A percentile compares a stretch with the other conserved stretches of the same genome.
These are phyloP conservation scores for Aspergillus leporis DNA, from an alignment of 495 filamentous ascomycete species.

Conservation along the genomic window DNA sequence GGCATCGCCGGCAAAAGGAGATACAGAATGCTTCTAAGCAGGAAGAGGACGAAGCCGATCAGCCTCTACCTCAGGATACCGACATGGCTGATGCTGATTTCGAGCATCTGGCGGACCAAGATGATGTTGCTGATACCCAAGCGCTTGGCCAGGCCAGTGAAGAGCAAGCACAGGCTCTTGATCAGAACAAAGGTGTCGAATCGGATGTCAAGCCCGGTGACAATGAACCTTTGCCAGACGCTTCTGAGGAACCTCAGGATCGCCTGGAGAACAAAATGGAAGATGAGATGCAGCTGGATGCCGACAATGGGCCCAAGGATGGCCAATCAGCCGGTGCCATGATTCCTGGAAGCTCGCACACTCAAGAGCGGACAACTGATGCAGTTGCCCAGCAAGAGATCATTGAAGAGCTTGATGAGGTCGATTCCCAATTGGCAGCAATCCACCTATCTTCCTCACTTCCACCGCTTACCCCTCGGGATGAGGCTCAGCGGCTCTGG, in stretches of 20 bases:
- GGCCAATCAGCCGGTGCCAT: conserved; percentile 44
- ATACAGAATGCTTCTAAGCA: conserved; percentile 71
- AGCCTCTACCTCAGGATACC: conserved; percentile 54
- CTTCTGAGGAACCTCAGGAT: conserved; percentile 54
- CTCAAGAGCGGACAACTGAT: conserved; percentile 32
- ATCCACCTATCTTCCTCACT: conserved; percentile 62
- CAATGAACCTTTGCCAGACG: conserved; percentile 59
- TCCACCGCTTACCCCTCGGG: conserved; percentile 41
- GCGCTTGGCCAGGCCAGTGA: conserved; percentile 86
- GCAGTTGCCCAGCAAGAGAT: conserved; percentile 43
- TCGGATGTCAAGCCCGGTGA: conserved; percentile 58
- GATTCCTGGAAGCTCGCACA: conserved; percentile 39
- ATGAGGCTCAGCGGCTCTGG: conserved; percentile 81
- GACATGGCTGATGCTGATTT: conserved; percentile 76
- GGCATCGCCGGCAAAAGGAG: conserved; percentile 80
- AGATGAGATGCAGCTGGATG: conserved; percentile 51
- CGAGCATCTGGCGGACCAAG: conserved; percentile 84
- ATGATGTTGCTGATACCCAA: conserved; percentile 78
- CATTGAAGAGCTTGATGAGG: conserved; percentile 65
- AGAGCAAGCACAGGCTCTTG: conserved; percentile 78
- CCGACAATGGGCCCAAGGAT: conserved; percentile 34
- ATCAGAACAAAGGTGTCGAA: conserved; percentile 82
- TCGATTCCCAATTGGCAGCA: conserved; percentile 70
- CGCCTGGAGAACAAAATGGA: conserved; percentile 48
- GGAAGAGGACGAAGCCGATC: conserved; percentile 48